Evolutionary conservation across 2,329 filamentous ascomycete genomes (phyloP).

Genomic region (Hortaea werneckii): DNA sequence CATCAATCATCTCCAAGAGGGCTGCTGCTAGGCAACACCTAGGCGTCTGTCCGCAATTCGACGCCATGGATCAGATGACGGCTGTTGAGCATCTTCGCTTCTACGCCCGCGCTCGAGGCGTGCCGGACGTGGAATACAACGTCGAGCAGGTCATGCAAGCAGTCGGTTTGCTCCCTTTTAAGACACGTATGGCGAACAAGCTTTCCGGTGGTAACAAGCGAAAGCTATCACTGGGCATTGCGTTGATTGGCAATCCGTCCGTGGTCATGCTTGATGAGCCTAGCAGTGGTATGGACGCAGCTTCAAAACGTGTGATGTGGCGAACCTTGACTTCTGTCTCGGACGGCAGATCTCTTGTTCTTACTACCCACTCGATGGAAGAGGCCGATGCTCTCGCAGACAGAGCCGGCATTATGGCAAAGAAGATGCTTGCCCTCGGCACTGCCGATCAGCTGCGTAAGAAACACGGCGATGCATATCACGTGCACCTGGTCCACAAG

Average conservation of each 20-base stretch:
- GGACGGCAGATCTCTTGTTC: constrained; percentile 66
- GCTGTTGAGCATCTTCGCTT: constrained; percentile 77
- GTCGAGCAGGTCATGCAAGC: constrained; percentile 68
- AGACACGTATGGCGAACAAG: constrained; percentile 63
- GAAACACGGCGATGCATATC: constrained; percentile 66
- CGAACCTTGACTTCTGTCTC: constrained; percentile 65
- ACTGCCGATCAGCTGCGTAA: constrained; percentile 61
- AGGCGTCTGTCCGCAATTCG: constrained; percentile 74
- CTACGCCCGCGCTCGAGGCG: constrained; percentile 75
- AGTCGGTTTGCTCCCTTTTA: constrained; percentile 64
- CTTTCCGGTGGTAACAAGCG: constrained; percentile 86
- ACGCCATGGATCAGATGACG: constrained; percentile 82
- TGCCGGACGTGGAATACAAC: constrained; percentile 65
- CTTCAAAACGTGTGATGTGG: constrained; percentile 90
- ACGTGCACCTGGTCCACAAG: constrained; percentile 70
- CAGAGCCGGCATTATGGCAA: constrained; percentile 75
- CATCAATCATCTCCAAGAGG: constrained; percentile 62
- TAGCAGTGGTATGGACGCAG: constrained; percentile 78
- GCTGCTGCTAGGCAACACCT: constrained; percentile 64
- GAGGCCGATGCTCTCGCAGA: constrained; percentile 82
- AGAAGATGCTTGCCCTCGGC: constrained; percentile 75
- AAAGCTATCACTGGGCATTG: constrained; percentile 83
- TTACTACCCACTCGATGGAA: constrained; percentile 93
- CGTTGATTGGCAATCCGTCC: constrained; percentile 81
- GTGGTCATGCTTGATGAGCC: constrained; percentile 86